These are phyloP conservation scores for Triticum turgidum DNA, from an alignment of 176 grass and related monocot genomes.

Conservation along the genomic window DNA sequence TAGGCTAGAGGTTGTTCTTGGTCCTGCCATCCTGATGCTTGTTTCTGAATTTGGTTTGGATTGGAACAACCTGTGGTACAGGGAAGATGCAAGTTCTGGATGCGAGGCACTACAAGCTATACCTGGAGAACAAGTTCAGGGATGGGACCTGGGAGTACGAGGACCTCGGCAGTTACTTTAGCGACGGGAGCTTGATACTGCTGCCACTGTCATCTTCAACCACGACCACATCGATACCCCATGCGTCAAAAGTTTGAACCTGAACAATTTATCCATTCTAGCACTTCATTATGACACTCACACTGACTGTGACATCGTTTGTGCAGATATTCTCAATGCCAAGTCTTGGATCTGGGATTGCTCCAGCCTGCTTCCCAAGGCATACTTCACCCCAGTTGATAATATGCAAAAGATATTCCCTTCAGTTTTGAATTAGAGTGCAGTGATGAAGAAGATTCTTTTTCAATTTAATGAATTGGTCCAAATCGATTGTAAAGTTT, in stretches of 20 bases:
- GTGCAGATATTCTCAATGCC: conserved; percentile 36
- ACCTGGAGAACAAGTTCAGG: conserved; percentile 63
- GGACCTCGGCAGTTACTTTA: conserved; percentile 51
- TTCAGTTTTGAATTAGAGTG: too few species aligned
- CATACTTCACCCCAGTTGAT: conserved; percentile 25
- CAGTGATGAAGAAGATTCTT: too few species aligned
- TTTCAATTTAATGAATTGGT: too few species aligned
- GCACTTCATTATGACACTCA: neutral
- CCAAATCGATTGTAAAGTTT: too few species aligned
- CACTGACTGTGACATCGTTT: neutral
- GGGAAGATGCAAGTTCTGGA: conserved; percentile 85
- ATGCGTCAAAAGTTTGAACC: conserved; percentile 38
- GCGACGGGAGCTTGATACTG: conserved; percentile 24
- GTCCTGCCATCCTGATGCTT: neutral
- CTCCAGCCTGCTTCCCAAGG: conserved; percentile 44
- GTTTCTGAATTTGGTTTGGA: conserved; percentile 24
- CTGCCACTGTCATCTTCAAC: conserved; percentile 67
- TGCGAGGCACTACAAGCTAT: conserved; percentile 68
- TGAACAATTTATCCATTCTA: neutral
- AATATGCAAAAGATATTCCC: too few species aligned
- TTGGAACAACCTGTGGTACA: conserved; percentile 40
- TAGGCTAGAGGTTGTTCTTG: neutral
- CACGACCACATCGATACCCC: neutral
- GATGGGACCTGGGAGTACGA: conserved; percentile 61
- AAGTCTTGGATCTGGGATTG: conserved; percentile 48